Evolutionary conservation across 495 filamentous ascomycete genomes (phyloP).

Genomic region (Hypoxylon fragiforme): DNA sequence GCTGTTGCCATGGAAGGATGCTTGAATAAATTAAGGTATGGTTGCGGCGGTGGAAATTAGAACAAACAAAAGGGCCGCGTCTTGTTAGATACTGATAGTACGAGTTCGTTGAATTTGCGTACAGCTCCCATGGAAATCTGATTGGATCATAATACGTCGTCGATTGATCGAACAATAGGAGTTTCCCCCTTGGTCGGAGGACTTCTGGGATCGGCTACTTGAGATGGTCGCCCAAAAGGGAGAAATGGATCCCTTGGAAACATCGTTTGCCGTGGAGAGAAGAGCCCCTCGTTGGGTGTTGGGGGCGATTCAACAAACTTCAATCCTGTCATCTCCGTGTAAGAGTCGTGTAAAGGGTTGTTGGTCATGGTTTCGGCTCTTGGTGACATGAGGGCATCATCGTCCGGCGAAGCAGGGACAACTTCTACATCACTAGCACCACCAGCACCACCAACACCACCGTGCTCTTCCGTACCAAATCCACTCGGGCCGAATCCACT

Average conservation of each 20-base stretch:
- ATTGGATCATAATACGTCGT: constrained; percentile 51
- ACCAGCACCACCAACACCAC: constrained; percentile 17
- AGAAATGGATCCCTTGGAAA: constrained; percentile 55
- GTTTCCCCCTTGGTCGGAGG: constrained; percentile 65
- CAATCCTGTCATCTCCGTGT: constrained; percentile 44
- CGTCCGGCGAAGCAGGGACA: constrained; percentile 39
- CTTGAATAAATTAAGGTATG: neutral
- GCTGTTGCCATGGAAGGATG: neutral
- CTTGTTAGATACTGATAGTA: neutral
- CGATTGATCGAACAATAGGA: constrained; percentile 69
- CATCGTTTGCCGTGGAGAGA: constrained; percentile 54
- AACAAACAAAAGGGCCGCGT: neutral
- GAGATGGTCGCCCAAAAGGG: constrained; percentile 48
- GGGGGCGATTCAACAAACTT: constrained; percentile 53
- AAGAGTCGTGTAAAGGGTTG: constrained; percentile 52
- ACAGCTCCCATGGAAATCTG: neutral
- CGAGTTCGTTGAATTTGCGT: neutral
- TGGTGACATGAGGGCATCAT: constrained; percentile 54
- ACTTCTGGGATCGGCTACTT: constrained; percentile 62
- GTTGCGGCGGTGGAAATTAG: neutral
- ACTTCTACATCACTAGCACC: constrained; percentile 37
- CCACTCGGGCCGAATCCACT: too few species aligned
- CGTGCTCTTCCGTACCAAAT: too few species aligned
- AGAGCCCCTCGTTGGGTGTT: constrained; percentile 49
- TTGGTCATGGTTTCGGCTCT: constrained; percentile 56